A percentile compares a stretch with the other conserved stretches of the same genome.
phyloP scores from a whole-genome alignment of 768 basidiomycete species.

The Suillus weaverae region DNA sequence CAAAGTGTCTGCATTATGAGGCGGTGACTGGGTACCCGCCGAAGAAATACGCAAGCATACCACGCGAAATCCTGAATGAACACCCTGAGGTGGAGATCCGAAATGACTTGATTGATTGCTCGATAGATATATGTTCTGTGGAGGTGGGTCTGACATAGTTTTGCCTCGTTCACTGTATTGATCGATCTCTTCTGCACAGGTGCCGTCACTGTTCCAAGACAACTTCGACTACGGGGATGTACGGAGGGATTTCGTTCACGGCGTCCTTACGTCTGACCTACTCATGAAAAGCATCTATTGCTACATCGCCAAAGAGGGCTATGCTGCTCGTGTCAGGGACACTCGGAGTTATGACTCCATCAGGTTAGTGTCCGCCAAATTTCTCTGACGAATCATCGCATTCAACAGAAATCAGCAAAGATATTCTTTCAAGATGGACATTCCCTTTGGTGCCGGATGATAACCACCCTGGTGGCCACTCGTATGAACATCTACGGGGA shows the following conservation, averaged over 20 bases:
- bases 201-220: conserved; percentile 95
- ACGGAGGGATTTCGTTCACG: conserved; percentile 90
- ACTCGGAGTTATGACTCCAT: conserved; percentile 89
- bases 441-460: conserved; percentile 96
- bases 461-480: conserved; percentile 79
- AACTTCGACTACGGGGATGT: conserved; percentile 97
- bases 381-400: conserved; percentile 3
- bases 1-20: conserved; percentile 85
- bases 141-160: conserved; percentile 54
- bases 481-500: conserved; percentile 84
- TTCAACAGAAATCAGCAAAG: conserved; percentile 57
- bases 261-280: conserved; percentile 90
- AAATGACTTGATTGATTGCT: conserved; percentile 85
- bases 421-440: conserved; percentile 90
- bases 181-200: conserved; percentile 44
- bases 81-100: conserved; percentile 85
- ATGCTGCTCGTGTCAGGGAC: conserved; percentile 92
- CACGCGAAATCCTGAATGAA: conserved; percentile 70
- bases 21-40: conserved; percentile 69
- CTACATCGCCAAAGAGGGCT: conserved; percentile 84
- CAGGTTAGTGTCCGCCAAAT: conserved; percentile 49
- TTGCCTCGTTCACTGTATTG: neutral
- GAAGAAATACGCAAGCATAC: conserved; percentile 60
- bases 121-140: conserved; percentile 91
- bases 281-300: conserved; percentile 94